Conservation (phyloP, 2,329 filamentous ascomycete genomes). For the Cercospora sesami region DNA sequence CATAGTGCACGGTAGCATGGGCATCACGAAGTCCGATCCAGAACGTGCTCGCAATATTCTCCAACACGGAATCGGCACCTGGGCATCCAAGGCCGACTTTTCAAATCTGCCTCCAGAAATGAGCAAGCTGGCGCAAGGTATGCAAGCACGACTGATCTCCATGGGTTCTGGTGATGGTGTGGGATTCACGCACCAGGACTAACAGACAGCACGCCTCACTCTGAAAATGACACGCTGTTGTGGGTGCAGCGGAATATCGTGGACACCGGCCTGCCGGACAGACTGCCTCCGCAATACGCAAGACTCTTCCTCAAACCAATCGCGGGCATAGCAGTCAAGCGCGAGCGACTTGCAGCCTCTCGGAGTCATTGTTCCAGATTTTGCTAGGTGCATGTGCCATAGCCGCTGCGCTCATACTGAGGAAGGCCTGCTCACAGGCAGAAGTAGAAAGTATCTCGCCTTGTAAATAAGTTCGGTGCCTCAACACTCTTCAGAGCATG, state of each 20-base stretch:
- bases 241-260: too few relatives aligned
- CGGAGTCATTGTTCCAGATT: background rate
- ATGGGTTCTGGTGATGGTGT: slow-evolving; percentile 64
- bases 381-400: background rate
- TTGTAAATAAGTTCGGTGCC: background rate
- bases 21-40: slow-evolving; percentile 56
- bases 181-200: slow-evolving; percentile 63
- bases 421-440: background rate
- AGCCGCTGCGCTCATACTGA: background rate
- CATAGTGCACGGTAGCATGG: slow-evolving; percentile 67
- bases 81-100: slow-evolving; percentile 63
- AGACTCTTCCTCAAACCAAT: too few relatives aligned
- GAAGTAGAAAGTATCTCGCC: background rate
- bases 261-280: background rate
- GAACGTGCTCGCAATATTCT: slow-evolving; percentile 69
- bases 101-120: slow-evolving; percentile 44
- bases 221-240: background rate
- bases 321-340: too few relatives aligned
- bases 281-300: too few relatives aligned
- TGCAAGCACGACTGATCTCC: slow-evolving; percentile 63
- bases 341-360: background rate
- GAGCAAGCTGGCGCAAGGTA: slow-evolving; percentile 57
- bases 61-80: slow-evolving; percentile 70
- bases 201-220: background rate
- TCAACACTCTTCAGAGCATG: background rate